Conservation (phyloP, 345 rosid species). For the Eucalyptus pumila region DNA sequence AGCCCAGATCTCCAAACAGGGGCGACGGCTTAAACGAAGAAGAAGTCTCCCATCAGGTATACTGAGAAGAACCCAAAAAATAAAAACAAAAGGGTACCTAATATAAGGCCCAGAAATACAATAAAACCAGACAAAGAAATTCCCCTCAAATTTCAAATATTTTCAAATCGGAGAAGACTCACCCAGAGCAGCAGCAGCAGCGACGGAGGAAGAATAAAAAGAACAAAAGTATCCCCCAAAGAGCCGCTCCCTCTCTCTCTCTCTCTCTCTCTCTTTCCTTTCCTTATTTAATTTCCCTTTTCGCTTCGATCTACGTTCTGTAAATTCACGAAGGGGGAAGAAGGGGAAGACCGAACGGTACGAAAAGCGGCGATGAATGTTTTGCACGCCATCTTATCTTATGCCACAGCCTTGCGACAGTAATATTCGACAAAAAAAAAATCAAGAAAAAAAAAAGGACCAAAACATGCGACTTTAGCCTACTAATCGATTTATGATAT, state of each 20-base stretch:
- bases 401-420: neutral
- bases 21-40: neutral
- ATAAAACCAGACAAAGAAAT: neutral
- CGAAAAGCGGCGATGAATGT: slow-evolving; percentile 1
- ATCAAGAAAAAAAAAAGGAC: neutral
- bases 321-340: neutral
- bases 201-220: neutral
- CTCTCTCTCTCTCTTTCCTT: neutral
- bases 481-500: neutral
- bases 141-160: neutral
- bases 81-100: neutral
- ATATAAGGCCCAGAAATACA: neutral
- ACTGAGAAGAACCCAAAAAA: neutral
- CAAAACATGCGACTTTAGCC: neutral
- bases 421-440: neutral
- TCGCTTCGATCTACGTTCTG: neutral
- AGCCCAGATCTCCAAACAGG: slow-evolving; percentile 1
- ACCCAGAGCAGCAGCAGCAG: neutral
- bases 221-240: neutral
- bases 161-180: neutral
- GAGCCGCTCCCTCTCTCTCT: neutral
- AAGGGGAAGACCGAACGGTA: neutral
- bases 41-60: neutral
- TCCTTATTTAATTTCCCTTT: neutral
- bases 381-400: slow-evolving; percentile 1